Base-by-base conservation (phyloP, 192 early-diverging fungal species). In the Coemansia sp. region DNA sequence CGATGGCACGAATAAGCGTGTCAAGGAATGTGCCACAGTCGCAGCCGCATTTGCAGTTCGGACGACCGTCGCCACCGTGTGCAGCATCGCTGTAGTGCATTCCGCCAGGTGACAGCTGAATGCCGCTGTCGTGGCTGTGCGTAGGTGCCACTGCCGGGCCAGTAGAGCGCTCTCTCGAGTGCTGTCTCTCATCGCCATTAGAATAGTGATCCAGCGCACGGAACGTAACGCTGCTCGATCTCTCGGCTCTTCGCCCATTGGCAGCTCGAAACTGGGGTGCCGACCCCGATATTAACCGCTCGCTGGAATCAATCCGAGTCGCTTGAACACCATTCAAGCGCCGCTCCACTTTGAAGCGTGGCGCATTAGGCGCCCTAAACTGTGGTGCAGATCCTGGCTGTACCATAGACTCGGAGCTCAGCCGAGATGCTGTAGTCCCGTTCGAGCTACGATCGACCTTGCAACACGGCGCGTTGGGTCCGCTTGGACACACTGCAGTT, bases 21-120 rank as follows among this genome's bases (percentile, higher is more conserved):
- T 75, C 72, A 22, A 86, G 77, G 44, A 74, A 65, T 33, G 67
- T 44, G 47, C 72, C 59, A 61, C 84, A 86, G 59, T 82, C 74
- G 68, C 84, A 86, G 12, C 84, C 84, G 44, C 84, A 86, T 12
- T 62, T 65, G 65, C 84, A 86, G 55, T 75, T 71, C 6, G 71
- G 78, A 27, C 66, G 44, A 16, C 76, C 71, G 15, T 38, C 52
- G 2, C 57, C 59, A 9, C 66, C 51, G 0, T 57, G 41, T 27
- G 49, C 38, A 18, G 31, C 12, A 5, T 41, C 51, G 38, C 66
- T 55, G 38, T 63, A 42, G 61, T 42, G 61, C 61, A 63, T 63
- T 15, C 61, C 38, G 36, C 20, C 16, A 5, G 57, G 57, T 2
- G 57, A 59, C 57, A 59, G 12, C 57, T 42, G 61, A 6, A 63